phyloP scores from a whole-genome alignment of 805 yeast genomes.

The Wickerhamiella azyma region DNA sequence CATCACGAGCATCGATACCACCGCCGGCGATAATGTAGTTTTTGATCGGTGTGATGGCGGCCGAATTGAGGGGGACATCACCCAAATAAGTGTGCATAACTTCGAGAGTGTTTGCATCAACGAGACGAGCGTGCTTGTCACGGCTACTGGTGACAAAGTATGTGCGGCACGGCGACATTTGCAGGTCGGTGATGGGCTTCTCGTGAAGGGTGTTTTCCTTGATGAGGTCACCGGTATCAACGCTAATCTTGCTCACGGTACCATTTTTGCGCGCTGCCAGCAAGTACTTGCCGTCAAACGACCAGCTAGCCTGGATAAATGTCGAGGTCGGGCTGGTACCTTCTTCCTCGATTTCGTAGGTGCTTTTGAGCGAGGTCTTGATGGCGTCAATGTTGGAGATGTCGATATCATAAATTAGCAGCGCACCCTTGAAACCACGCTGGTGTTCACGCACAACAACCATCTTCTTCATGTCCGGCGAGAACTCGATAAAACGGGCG shows the following conservation, averaged over 20 bases:
- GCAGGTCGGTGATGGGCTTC: conserved; percentile 67
- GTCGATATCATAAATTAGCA: conserved; percentile 52
- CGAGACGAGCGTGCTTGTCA: conserved; percentile 69
- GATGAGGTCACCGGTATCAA: conserved; percentile 57
- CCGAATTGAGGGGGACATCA: conserved; percentile 91
- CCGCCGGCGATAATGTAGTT: conserved; percentile 92
- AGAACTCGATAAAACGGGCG: conserved; percentile 80
- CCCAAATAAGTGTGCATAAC: conserved; percentile 62
- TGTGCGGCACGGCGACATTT: conserved; percentile 72
- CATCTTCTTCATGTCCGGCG: conserved; percentile 54
- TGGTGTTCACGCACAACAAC: conserved; percentile 79
- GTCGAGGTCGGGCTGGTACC: conserved; percentile 20
- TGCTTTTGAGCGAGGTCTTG: conserved; percentile 40
- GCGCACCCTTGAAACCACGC: conserved; percentile 76
- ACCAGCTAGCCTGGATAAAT: conserved; percentile 73
- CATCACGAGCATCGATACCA: conserved; percentile 98
- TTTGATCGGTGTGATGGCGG: conserved; percentile 85
- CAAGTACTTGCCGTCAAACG: conserved; percentile 57
- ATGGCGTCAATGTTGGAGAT: conserved; percentile 31
- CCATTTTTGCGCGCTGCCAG: conserved; percentile 88
- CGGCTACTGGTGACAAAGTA: conserved; percentile 88
- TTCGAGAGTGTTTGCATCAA: conserved; percentile 65
- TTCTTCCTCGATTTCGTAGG: conserved; percentile 8
- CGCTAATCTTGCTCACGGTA: conserved; percentile 62
- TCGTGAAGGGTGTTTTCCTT: conserved; percentile 56